These are phyloP conservation scores for Heliosperma pusillum DNA, from an alignment of 148 eudicot genomes.

Conservation along the genomic window DNA sequence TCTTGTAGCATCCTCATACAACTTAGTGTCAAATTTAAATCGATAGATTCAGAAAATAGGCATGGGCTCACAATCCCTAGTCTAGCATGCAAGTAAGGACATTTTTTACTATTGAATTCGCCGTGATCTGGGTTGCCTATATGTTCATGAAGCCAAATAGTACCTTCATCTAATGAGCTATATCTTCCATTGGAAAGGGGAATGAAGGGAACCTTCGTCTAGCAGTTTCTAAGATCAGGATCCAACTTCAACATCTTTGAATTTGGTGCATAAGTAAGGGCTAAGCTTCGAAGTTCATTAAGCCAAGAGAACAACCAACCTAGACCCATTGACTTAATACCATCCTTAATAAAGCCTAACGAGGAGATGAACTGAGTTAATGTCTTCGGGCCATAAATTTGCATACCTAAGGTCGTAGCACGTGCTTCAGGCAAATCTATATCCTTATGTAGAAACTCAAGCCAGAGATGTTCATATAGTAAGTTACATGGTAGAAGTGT, in stretches of 20 bases:
- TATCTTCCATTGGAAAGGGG: conserved; percentile 81
- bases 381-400: conserved; percentile 68
- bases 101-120: conserved; percentile 42
- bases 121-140: conserved; percentile 30
- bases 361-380: conserved; percentile 57
- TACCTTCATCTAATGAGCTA: conserved; percentile 61
- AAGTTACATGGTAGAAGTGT: conserved; percentile 56
- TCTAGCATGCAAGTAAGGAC: conserved; percentile 55
- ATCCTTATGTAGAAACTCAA: conserved; percentile 62
- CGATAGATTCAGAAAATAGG: conserved; percentile 50
- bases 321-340: conserved; percentile 57
- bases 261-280: conserved; percentile 34
- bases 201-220: conserved; percentile 63
- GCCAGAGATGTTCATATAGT: conserved; percentile 70
- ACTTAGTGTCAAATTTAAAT: conserved; percentile 33
- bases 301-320: conserved; percentile 67
- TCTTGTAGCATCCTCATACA: conserved; percentile 53
- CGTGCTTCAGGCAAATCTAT: conserved; percentile 58
- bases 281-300: conserved; percentile 52
- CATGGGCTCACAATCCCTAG: conserved; percentile 64
- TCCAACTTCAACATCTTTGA: conserved; percentile 30
- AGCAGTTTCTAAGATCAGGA: conserved; percentile 38
- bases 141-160: conserved; percentile 73
- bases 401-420: conserved; percentile 69
- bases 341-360: conserved; percentile 45